phyloP scores from a whole-genome alignment of 2,329 filamentous ascomycete species.

The Monilinia laxa region DNA sequence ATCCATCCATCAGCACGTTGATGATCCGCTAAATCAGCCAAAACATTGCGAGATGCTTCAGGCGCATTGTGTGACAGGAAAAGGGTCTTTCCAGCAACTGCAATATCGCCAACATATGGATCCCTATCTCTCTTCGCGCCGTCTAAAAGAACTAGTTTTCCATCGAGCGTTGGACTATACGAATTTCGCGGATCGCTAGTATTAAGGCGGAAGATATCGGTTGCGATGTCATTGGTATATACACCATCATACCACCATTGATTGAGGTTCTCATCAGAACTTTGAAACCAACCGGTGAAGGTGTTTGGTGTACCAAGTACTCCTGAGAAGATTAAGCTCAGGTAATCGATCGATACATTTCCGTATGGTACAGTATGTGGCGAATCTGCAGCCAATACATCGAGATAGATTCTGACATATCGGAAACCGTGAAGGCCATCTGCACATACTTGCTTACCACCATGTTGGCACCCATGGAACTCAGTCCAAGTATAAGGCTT shows the following conservation, averaged over 20 bases:
- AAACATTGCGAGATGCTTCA: slow-evolving; percentile 47
- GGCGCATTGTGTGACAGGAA: slow-evolving; percentile 49
- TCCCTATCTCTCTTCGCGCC: slow-evolving; percentile 54
- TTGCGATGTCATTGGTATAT: slow-evolving; percentile 53
- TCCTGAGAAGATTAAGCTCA: slow-evolving; percentile 47
- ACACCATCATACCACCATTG: slow-evolving; percentile 55
- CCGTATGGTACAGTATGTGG: slow-evolving; percentile 48
- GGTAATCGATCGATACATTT: slow-evolving; percentile 45
- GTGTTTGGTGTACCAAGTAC: slow-evolving; percentile 50
- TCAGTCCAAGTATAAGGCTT: slow-evolving; percentile 48
- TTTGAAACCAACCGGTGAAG: slow-evolving; percentile 53
- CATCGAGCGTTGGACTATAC: slow-evolving; percentile 45
- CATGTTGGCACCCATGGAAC: slow-evolving; percentile 46
- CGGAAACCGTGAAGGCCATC: slow-evolving; percentile 56
- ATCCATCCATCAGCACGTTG: slow-evolving; percentile 54
- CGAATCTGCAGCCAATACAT: slow-evolving; percentile 46
- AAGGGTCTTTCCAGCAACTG: slow-evolving; percentile 49
- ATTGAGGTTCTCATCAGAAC: slow-evolving; percentile 50
- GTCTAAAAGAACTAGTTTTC: slow-evolving; percentile 50
- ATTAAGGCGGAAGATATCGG: slow-evolving; percentile 48
- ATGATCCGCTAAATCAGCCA: slow-evolving; percentile 51
- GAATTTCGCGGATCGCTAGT: slow-evolving; percentile 51
- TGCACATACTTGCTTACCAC: slow-evolving; percentile 47
- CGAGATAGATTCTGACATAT: slow-evolving; percentile 51
- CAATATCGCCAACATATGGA: slow-evolving; percentile 54